Base-by-base conservation (phyloP, 352 stramenopile genomes). In the Globisporangium canariense region DNA sequence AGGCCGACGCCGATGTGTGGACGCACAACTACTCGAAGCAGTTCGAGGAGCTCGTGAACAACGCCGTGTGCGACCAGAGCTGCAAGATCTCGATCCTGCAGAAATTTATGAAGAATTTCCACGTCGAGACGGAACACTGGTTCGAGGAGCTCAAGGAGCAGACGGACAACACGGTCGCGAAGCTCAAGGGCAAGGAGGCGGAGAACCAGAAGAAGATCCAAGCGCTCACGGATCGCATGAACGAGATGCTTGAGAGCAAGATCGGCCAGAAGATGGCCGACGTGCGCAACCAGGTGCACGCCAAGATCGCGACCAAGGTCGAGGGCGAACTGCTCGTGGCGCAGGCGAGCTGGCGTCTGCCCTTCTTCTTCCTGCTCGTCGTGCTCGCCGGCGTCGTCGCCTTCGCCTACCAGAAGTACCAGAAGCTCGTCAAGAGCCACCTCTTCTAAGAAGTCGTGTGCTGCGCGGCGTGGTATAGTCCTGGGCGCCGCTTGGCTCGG, bases 11-110 rank as follows among this genome's bases (percentile, higher is more conserved):
- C 18, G 79, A 91, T 50, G 83, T 90, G 50, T 89, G 78, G 81
- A 81, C 75, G 66, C 84, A 91, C 74, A 91, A 91, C 73, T 92
- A 90, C 70, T 93, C 86, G 54, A 94, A 95, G 69, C 75, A 95
- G 62, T 91, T 91, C 54, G 65, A 76, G 30, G 75, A 75, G 22
- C 71, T 93, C 51, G 68, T 93, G 65, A 73, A 81, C 36, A 83
- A 72, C 56, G 50, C 68, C 4, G 62, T 77, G 46, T 93, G 86
- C 60, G 83, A 94, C 64, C 77, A 91, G 65, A 83, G 70, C 53
- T 94, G 86, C 79, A 93, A 91, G 70, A 82, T 92, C 53, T 80
- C 71, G 58, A 89, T 93, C 54, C 66, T 94, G 49, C 76, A 94
- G 57, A 94, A 89, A 71, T 88, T 83, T 54, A 73, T 94, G 64